Percentiles rank a stretch among this genome's conserved stretches.
These are phyloP conservation scores for Erythrobasidium yunnanense DNA, from an alignment of 768 basidiomycete genomes.

Conservation along the genomic window DNA sequence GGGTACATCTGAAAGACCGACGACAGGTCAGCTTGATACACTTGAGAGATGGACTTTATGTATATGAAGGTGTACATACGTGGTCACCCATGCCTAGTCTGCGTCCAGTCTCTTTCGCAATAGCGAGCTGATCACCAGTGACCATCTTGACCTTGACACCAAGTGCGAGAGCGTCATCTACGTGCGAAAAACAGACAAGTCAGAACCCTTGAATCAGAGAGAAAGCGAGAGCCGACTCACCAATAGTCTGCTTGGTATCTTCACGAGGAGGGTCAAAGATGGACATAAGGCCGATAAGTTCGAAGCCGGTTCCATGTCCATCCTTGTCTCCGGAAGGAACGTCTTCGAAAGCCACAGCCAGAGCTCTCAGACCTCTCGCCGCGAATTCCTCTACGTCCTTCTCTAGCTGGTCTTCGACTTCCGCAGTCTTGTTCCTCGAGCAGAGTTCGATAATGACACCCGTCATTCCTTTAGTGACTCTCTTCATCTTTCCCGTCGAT, in stretches of 20 bases:
- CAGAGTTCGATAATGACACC: constrained; percentile 93
- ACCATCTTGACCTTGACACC: constrained; percentile 99
- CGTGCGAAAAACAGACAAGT: background rate
- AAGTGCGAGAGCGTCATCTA: constrained; percentile 81
- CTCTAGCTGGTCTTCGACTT: constrained; percentile 80
- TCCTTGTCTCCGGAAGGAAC: constrained; percentile 70
- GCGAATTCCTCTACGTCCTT: constrained; percentile 94
- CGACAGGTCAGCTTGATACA: background rate
- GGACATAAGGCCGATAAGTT: constrained; percentile 88
- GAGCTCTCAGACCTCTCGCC: constrained; percentile 86
- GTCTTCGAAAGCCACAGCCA: constrained; percentile 92
- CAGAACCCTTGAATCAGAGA: background rate
- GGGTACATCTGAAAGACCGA: constrained; percentile 61
- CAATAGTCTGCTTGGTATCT: constrained; percentile 95
- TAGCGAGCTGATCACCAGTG: constrained; percentile 99
- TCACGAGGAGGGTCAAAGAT: constrained; percentile 97
- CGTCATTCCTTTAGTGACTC: constrained; percentile 99
- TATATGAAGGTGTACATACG: constrained; percentile 29
- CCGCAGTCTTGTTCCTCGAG: constrained; percentile 91
- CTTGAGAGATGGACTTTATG: background rate
- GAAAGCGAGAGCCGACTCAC: background rate
- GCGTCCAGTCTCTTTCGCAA: constrained; percentile 97
- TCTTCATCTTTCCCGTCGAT: constrained; percentile 87
- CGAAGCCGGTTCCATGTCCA: constrained; percentile 89
- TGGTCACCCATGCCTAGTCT: constrained; percentile 96